phyloP scores from a whole-genome alignment of 306 rosid species.

The Prunus campanulata region DNA sequence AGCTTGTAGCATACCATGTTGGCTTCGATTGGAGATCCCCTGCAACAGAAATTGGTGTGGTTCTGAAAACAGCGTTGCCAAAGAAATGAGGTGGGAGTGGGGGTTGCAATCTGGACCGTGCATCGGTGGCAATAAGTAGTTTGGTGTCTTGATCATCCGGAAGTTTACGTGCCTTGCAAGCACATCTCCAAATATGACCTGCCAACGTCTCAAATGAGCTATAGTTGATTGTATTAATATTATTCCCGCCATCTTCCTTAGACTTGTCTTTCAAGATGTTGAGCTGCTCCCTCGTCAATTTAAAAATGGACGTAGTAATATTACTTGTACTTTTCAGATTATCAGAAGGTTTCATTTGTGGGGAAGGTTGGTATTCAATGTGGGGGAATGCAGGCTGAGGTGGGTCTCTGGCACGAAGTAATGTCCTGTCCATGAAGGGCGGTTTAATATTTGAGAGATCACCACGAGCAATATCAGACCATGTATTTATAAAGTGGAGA shows the following conservation, averaged over 20 bases:
- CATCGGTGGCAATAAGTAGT: slow-evolving; percentile 57
- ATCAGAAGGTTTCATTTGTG: slow-evolving; percentile 43
- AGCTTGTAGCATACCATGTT: slow-evolving; percentile 60
- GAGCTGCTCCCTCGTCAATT: slow-evolving; percentile 44
- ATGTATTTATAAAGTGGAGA: slow-evolving; percentile 73
- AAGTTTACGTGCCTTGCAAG: slow-evolving; percentile 49
- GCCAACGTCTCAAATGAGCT: slow-evolving; percentile 63
- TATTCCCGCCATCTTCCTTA: slow-evolving; percentile 39
- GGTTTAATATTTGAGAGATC: slow-evolving; percentile 43
- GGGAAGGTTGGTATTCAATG: slow-evolving; percentile 64
- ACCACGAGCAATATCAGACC: slow-evolving; percentile 85
- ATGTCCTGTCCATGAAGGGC: slow-evolving; percentile 67
- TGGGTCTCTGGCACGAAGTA: slow-evolving; percentile 66
- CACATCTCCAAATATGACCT: slow-evolving; percentile 64
- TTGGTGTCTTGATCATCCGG: slow-evolving; percentile 59
- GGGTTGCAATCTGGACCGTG: slow-evolving; percentile 59
- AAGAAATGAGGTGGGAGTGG: slow-evolving; percentile 66
- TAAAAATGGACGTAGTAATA: slow-evolving; percentile 17
- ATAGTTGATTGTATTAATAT: slow-evolving; percentile 33
- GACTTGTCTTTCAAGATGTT: slow-evolving; percentile 50
- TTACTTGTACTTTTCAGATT: slow-evolving; percentile 22
- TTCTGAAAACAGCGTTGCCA: slow-evolving; percentile 56
- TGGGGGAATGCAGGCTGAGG: slow-evolving; percentile 62
- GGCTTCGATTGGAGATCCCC: slow-evolving; percentile 65
- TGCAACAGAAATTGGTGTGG: slow-evolving; percentile 51